phyloP scores from a whole-genome alignment of 495 filamentous ascomycete genomes.

The Thermochaetoides thermophila region DNA sequence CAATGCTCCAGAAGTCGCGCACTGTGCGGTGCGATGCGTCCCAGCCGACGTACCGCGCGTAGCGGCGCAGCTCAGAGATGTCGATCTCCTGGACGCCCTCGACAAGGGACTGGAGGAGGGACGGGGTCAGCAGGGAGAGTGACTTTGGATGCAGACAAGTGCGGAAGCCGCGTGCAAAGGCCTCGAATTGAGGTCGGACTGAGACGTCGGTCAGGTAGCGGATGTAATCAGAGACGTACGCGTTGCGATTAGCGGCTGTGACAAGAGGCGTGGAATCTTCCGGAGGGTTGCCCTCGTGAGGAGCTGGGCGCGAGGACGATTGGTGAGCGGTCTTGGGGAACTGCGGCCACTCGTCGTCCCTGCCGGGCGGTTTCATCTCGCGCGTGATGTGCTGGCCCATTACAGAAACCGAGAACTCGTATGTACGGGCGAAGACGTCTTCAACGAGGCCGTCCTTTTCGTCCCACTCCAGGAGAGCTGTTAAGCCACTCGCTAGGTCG shows the following conservation, averaged over 20 bases:
- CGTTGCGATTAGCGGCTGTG: slow-evolving; percentile 58
- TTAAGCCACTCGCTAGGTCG: slow-evolving; percentile 56
- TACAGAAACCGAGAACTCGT: slow-evolving; percentile 67
- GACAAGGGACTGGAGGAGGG: slow-evolving; percentile 56
- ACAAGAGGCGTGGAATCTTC: slow-evolving; percentile 44
- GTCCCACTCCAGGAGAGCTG: slow-evolving; percentile 54
- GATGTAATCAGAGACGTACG: slow-evolving; percentile 81
- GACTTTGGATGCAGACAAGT: slow-evolving; percentile 55
- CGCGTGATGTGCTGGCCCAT: slow-evolving; percentile 41
- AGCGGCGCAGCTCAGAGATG: slow-evolving; percentile 49
- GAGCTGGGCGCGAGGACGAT: slow-evolving; percentile 10
- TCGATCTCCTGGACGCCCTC: slow-evolving; percentile 73
- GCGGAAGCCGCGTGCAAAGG: slow-evolving; percentile 72
- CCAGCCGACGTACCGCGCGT: slow-evolving; percentile 69
- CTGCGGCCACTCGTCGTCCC: slow-evolving; percentile 24
- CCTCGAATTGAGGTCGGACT: slow-evolving; percentile 58
- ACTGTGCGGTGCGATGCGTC: slow-evolving; percentile 50
- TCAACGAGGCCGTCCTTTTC: slow-evolving; percentile 59
- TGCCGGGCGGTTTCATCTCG: slow-evolving; percentile 25
- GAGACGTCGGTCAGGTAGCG: slow-evolving; percentile 69
- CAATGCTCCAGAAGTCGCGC: slow-evolving; percentile 68
- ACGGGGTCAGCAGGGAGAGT: slow-evolving; percentile 53
- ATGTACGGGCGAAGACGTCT: slow-evolving; percentile 65
- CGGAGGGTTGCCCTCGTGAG: slow-evolving; percentile 16
- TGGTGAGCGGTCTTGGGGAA: slow-evolving; percentile 11